These are phyloP conservation scores for Suhomyces bolitotheri DNA, from an alignment of 1,139 yeast species.

Conservation along the genomic window DNA sequence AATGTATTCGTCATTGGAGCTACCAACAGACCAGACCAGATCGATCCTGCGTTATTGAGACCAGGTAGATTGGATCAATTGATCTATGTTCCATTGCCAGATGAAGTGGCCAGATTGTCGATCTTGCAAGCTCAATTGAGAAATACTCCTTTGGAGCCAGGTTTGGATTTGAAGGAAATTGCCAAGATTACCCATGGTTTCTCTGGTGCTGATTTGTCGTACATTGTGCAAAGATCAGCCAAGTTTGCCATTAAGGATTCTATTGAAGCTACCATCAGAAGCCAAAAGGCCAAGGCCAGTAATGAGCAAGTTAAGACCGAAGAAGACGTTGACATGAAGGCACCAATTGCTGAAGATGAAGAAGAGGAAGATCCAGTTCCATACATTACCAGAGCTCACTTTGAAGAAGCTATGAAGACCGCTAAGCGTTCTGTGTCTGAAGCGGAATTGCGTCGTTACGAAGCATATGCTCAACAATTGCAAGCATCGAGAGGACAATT, in stretches of 20 bases:
- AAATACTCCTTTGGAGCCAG: conserved; percentile 98
- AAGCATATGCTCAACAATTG: conserved; percentile 96
- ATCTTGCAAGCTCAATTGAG: conserved; percentile 95
- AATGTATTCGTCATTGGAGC: conserved; percentile 99
- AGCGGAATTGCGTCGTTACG: conserved; percentile 97
- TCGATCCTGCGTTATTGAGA: conserved; percentile 96
- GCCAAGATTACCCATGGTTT: conserved; percentile 94
- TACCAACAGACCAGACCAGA: conserved; percentile 98
- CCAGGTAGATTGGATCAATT: conserved; percentile 99
- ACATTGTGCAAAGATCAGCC: conserved; percentile 97
- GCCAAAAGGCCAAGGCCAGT: conserved; percentile 52
- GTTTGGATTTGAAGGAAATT: conserved; percentile 81
- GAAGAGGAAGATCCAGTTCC: conserved; percentile 92
- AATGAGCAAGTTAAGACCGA: conserved; percentile 44
- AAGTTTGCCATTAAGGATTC: conserved; percentile 98
- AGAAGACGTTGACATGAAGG: conserved; percentile 65
- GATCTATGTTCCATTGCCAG: conserved; percentile 98
- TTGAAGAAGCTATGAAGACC: conserved; percentile 99
- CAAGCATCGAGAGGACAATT: conserved; percentile 94
- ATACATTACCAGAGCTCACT: conserved; percentile 85
- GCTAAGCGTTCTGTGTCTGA: conserved; percentile 97
- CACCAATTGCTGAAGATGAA: conserved; percentile 35
- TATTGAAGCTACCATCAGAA: conserved; percentile 75
- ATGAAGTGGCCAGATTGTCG: conserved; percentile 88
- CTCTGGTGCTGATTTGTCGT: conserved; percentile 98